These are phyloP conservation scores for Gloeostereum incarnatum DNA, from an alignment of 768 basidiomycete genomes.

Conservation along the genomic window DNA sequence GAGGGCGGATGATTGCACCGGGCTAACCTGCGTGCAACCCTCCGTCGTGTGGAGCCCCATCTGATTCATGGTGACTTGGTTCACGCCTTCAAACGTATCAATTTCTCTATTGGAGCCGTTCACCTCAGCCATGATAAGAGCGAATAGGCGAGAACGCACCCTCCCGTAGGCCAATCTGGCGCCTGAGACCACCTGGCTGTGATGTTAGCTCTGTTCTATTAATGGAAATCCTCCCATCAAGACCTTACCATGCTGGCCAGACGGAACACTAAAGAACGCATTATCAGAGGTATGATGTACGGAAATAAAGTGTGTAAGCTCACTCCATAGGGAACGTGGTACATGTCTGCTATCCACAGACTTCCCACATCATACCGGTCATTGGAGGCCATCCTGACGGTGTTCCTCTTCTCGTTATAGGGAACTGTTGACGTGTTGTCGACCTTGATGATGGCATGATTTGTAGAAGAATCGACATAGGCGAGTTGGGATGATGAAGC, in stretches of 20 bases:
- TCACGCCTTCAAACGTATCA: conserved; percentile 38
- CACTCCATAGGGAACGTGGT: conserved; percentile 58
- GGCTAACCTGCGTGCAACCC: conserved; percentile 43
- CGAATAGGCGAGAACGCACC: conserved; percentile 21
- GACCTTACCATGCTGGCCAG: conserved; percentile 51
- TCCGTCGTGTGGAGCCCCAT: conserved; percentile 63
- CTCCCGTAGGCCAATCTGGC: conserved; percentile 51
- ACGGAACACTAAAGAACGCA: conserved; percentile 45
- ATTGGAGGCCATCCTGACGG: conserved; percentile 52
- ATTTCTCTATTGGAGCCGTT: not conserved
- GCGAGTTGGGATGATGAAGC: conserved; percentile 44
- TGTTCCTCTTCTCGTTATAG: conserved; percentile 52
- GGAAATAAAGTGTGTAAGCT: conserved; percentile 10
- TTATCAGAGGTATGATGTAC: not conserved
- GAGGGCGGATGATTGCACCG: conserved; percentile 40
- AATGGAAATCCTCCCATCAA: not conserved
- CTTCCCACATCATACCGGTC: conserved; percentile 50
- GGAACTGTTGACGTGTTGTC: conserved; percentile 55
- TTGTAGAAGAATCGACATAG: conserved; percentile 51
- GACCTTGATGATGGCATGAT: conserved; percentile 69
- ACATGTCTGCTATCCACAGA: conserved; percentile 56
- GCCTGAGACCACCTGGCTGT: conserved; percentile 47
- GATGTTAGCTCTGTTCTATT: too few relatives aligned
- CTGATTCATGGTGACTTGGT: conserved; percentile 53
- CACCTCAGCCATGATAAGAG: not conserved